phyloP scores from a whole-genome alignment of 371 early-diverging fungal genomes.

The Haplosporangium sp. region DNA sequence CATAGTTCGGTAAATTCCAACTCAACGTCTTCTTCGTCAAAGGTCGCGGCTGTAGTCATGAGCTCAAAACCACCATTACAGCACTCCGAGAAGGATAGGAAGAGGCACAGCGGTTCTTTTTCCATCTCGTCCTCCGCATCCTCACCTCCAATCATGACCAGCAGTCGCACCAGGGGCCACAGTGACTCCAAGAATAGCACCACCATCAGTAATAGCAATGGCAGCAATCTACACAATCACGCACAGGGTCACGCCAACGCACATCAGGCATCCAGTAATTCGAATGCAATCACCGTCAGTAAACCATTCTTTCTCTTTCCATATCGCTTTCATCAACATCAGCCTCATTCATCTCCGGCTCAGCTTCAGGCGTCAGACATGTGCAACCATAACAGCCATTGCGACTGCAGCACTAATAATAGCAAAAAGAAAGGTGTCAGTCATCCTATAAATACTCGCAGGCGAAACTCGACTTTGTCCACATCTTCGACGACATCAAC shows the following conservation, averaged over 20 bases:
- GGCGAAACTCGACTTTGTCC: conserved; percentile 30
- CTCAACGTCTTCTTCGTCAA: conserved; percentile 22
- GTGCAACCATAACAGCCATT: conserved; percentile 8
- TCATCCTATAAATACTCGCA: conserved; percentile 11
- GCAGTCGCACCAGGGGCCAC: conserved; percentile 33
- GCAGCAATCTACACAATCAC: neutral
- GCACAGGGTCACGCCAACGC: conserved; percentile 1
- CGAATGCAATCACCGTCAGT: neutral
- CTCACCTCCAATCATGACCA: conserved; percentile 21
- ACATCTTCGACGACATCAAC: conserved; percentile 3
- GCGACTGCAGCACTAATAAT: conserved; percentile 4
- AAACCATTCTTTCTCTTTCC: conserved; percentile 28
- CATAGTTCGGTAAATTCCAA: conserved; percentile 5
- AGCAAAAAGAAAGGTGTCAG: conserved; percentile 8
- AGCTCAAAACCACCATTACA: conserved; percentile 32
- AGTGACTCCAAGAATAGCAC: conserved; percentile 28
- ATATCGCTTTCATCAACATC: conserved; percentile 26
- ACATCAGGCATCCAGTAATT: neutral
- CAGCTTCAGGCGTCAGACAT: conserved; percentile 19
- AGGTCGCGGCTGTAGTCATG: conserved; percentile 1
- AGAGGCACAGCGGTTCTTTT: conserved; percentile 46
- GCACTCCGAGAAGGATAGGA: conserved; percentile 25
- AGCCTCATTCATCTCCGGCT: conserved; percentile 9
- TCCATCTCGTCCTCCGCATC: conserved; percentile 40
- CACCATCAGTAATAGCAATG: conserved; percentile 11